A percentile compares a stretch with the other conserved stretches of the same genome.
Conservation (phyloP, 106 monocot genomes). For the Gastrodia elata region DNA sequence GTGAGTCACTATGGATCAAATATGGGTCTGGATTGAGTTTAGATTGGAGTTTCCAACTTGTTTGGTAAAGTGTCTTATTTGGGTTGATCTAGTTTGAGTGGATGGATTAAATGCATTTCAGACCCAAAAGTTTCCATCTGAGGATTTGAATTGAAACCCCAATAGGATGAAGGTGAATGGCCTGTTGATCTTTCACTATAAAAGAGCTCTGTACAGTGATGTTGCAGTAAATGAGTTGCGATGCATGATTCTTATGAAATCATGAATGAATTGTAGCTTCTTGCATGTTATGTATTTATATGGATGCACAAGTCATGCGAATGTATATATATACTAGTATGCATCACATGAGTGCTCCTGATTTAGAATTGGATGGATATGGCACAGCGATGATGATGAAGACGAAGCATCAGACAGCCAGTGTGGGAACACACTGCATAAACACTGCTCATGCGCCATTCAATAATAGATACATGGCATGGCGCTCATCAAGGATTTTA, state of each 20-base stretch:
- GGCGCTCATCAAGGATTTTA: neutral
- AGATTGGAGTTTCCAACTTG: too few species aligned
- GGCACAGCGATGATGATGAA: neutral
- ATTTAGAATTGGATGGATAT: neutral
- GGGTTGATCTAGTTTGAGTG: too few species aligned
- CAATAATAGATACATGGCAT: constrained; percentile 5
- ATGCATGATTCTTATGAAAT: neutral
- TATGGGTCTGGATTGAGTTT: too few species aligned
- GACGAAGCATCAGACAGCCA: constrained; percentile 1
- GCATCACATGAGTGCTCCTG: neutral
- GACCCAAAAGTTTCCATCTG: too few species aligned
- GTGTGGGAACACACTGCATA: neutral
- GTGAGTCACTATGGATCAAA: too few species aligned
- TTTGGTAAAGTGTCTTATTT: too few species aligned
- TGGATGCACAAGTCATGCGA: neutral
- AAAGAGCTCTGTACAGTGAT: too few species aligned
- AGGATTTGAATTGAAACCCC: too few species aligned
- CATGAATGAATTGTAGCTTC: neutral
- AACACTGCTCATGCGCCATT: neutral
- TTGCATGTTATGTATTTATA: neutral
- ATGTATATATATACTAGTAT: neutral
- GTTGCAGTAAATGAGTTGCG: neutral
- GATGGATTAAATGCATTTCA: too few species aligned
- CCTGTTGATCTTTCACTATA: too few species aligned
- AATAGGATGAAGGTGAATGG: too few species aligned